These are phyloP conservation scores for Marasmius oreades DNA, from an alignment of 1,284 basidiomycete species.

Conservation along the genomic window DNA sequence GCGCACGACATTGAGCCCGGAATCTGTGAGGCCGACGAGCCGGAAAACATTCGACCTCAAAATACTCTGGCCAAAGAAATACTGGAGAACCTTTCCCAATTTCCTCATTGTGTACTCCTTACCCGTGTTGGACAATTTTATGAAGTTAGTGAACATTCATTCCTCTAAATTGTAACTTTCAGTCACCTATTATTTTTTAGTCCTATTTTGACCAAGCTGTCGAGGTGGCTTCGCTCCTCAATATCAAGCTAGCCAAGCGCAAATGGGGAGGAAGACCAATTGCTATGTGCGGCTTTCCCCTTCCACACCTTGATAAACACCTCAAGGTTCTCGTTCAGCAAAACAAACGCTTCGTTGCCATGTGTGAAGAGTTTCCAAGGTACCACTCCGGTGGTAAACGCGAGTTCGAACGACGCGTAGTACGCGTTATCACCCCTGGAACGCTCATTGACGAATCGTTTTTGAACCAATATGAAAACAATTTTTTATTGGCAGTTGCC, in stretches of 20 bases:
- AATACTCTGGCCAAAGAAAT: slow-evolving; percentile 68
- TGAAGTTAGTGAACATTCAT: slow-evolving; percentile 56
- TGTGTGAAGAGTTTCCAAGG: slow-evolving; percentile 85
- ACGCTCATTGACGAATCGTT: slow-evolving; percentile 90
- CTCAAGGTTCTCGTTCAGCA: slow-evolving; percentile 84
- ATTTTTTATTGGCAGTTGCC: slow-evolving; percentile 78
- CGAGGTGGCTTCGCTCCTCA: slow-evolving; percentile 72
- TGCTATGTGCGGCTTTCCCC: slow-evolving; percentile 87
- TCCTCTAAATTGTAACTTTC: not conserved
- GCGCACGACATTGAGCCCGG: not conserved
- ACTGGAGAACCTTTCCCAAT: slow-evolving; percentile 66
- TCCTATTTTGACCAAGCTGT: slow-evolving; percentile 92
- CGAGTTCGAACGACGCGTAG: slow-evolving; percentile 75
- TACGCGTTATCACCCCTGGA: slow-evolving; percentile 86
- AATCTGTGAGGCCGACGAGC: slow-evolving; percentile 3
- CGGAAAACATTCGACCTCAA: slow-evolving; percentile 30
- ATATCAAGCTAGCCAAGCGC: slow-evolving; percentile 77
- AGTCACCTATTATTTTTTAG: slow-evolving; percentile 37
- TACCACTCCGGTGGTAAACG: slow-evolving; percentile 39
- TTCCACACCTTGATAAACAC: slow-evolving; percentile 82
- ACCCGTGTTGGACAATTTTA: slow-evolving; percentile 95
- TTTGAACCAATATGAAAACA: slow-evolving; percentile 80
- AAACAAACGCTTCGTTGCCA: slow-evolving; percentile 79
- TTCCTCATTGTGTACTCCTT: slow-evolving; percentile 85
- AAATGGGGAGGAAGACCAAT: slow-evolving; percentile 68